phyloP scores from a whole-genome alignment of 805 yeast genomes.

The Candida broadrunensis region DNA sequence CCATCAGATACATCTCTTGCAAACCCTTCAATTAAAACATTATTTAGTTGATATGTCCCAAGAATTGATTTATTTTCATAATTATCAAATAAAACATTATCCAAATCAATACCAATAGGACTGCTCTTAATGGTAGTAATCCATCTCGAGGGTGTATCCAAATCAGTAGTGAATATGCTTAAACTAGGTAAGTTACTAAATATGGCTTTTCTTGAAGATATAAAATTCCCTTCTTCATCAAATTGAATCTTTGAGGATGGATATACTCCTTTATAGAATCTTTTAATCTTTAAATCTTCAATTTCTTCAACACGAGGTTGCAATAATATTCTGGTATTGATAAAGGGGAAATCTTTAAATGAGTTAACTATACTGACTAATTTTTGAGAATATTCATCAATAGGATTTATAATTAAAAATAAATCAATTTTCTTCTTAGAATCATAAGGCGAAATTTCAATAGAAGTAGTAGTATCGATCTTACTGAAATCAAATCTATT shows the following conservation, averaged over 20 bases:
- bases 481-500: slow-evolving; percentile 47
- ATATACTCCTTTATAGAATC: slow-evolving; percentile 55
- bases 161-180: slow-evolving; percentile 47
- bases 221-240: slow-evolving; percentile 17
- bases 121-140: slow-evolving; percentile 51
- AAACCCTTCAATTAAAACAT: slow-evolving; percentile 69
- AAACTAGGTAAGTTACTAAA: slow-evolving; percentile 49
- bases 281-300: slow-evolving; percentile 46
- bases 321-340: slow-evolving; percentile 52
- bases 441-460: slow-evolving; percentile 18
- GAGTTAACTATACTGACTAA: slow-evolving; percentile 44
- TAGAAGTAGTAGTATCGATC: slow-evolving; percentile 23
- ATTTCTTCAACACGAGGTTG: slow-evolving; percentile 49
- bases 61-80: slow-evolving; percentile 29
- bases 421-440: slow-evolving; percentile 47
- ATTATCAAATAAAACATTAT: slow-evolving; percentile 51
- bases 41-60: slow-evolving; percentile 50
- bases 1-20: slow-evolving; percentile 44
- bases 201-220: slow-evolving; percentile 18
- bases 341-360: slow-evolving; percentile 43
- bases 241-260: slow-evolving; percentile 31
- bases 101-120: slow-evolving; percentile 47
- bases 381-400: slow-evolving; percentile 65
- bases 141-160: slow-evolving; percentile 70
- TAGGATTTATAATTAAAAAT: slow-evolving; percentile 66